A percentile compares a stretch with the other conserved stretches of the same genome.
phyloP scores from a whole-genome alignment of 2,329 filamentous ascomycete species.

The Fusarium dimerum region DNA sequence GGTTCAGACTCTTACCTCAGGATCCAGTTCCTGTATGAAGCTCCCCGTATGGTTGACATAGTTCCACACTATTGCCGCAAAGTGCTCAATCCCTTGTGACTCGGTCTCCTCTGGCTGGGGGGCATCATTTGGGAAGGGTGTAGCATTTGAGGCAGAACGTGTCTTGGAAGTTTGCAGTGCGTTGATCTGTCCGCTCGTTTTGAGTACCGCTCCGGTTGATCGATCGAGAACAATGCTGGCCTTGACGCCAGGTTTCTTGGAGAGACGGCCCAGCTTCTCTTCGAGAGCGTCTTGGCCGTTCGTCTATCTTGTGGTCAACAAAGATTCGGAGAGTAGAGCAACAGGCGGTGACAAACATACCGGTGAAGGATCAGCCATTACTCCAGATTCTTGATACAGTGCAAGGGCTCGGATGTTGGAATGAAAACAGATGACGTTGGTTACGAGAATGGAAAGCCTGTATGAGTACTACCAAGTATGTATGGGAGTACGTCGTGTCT shows the following conservation, averaged over 20 bases:
- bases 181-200: constrained; percentile 69
- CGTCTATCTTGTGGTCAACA: constrained; percentile 30
- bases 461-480: neutral
- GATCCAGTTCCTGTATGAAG: constrained; percentile 72
- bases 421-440: no score
- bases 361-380: constrained; percentile 28
- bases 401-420: neutral
- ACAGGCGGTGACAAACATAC: constrained; percentile 12
- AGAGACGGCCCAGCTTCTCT: constrained; percentile 67
- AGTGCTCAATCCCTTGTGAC: constrained; percentile 66
- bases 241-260: constrained; percentile 77
- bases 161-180: constrained; percentile 48
- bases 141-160: constrained; percentile 37
- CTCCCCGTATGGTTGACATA: constrained; percentile 70
- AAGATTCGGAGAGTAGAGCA: no score
- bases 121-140: constrained; percentile 49
- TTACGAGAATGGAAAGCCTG: neutral
- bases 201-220: constrained; percentile 70
- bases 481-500: neutral
- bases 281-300: constrained; percentile 62
- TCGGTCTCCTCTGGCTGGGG: constrained; percentile 46
- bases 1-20: constrained; percentile 52
- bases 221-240: constrained; percentile 76
- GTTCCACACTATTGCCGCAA: constrained; percentile 74
- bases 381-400: neutral